Evolutionary conservation across 106 monocot genomes (phyloP).

Genomic region (Dioscorea dumetorum): DNA sequence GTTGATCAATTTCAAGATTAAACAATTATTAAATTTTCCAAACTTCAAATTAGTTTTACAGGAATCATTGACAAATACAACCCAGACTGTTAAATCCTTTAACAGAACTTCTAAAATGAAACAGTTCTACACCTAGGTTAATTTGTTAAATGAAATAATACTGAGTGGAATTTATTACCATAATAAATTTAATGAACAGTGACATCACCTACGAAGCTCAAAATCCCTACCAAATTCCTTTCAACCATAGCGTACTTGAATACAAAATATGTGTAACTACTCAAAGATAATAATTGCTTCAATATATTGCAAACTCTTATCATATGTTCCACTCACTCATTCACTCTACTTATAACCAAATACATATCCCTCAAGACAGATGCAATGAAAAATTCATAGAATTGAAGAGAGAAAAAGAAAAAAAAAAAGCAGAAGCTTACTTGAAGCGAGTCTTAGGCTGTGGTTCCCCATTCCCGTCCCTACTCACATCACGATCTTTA

Average conservation of each 20-base stretch:
- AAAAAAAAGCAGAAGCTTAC: constrained; percentile 28
- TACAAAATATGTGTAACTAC: too few relatives aligned
- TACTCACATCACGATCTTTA: constrained; percentile 41
- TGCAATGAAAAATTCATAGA: not conserved
- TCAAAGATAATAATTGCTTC: not conserved
- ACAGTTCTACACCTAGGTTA: too few relatives aligned
- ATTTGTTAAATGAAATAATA: too few relatives aligned
- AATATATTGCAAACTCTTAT: not conserved
- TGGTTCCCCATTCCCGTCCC: constrained; percentile 37
- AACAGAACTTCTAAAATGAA: too few relatives aligned
- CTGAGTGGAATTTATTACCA: too few relatives aligned
- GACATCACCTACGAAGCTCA: too few relatives aligned
- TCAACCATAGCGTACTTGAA: too few relatives aligned
- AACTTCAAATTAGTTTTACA: not conserved
- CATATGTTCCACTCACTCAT: too few relatives aligned
- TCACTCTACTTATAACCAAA: not conserved
- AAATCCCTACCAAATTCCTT: too few relatives aligned
- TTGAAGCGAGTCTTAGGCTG: constrained; percentile 35
- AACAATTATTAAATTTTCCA: not conserved
- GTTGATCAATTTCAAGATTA: not conserved
- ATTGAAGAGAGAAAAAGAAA: not conserved
- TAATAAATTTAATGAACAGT: too few relatives aligned
- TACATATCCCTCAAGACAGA: not conserved
- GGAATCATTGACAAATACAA: too few relatives aligned
- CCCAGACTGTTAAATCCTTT: too few relatives aligned